Conservation (phyloP, 495 filamentous ascomycete genomes). For the Acidomyces sp. region DNA sequence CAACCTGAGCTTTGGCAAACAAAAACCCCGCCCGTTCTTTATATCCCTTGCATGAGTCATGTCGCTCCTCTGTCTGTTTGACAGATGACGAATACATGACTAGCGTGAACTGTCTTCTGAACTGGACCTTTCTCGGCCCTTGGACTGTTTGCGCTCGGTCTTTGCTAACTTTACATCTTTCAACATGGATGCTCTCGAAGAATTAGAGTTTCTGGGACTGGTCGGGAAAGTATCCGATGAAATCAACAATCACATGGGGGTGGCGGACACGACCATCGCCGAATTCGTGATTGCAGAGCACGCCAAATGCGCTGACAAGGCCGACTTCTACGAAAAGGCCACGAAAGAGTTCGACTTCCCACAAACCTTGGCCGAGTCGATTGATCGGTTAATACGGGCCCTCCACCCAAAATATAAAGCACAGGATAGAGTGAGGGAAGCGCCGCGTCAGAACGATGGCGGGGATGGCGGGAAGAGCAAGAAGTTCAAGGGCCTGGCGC, state of each 20-base stretch:
- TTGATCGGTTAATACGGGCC: slow-evolving; percentile 74
- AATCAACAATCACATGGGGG: slow-evolving; percentile 83
- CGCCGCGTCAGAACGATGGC: slow-evolving; percentile 26
- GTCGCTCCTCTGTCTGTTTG: no score
- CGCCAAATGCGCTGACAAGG: slow-evolving; percentile 52
- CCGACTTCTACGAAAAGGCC: slow-evolving; percentile 58
- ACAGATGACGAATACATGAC: no score
- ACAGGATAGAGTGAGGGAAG: slow-evolving; percentile 24
- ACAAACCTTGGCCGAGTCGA: slow-evolving; percentile 73
- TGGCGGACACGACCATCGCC: slow-evolving; percentile 85
- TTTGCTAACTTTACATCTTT: no score
- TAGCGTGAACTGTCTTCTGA: no score
- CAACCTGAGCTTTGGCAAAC: no score
- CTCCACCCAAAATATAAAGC: slow-evolving; percentile 86
- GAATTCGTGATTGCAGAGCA: slow-evolving; percentile 92
- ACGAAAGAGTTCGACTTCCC: slow-evolving; percentile 75
- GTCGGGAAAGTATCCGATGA: slow-evolving; percentile 92
- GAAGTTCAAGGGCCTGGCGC: slow-evolving; percentile 76
- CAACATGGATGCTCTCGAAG: slow-evolving; percentile 76
- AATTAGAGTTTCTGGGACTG: slow-evolving; percentile 81
- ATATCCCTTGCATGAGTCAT: no score
- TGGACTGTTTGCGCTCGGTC: no score
- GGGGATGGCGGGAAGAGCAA: slow-evolving; percentile 48
- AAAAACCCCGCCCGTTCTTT: no score
- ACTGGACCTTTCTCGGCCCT: no score